Evolutionary conservation across 2,329 filamentous ascomycete species (phyloP), one percentile per base, ranked within the genome.

Genomic region (Rhinocladiella mackenziei): DNA sequence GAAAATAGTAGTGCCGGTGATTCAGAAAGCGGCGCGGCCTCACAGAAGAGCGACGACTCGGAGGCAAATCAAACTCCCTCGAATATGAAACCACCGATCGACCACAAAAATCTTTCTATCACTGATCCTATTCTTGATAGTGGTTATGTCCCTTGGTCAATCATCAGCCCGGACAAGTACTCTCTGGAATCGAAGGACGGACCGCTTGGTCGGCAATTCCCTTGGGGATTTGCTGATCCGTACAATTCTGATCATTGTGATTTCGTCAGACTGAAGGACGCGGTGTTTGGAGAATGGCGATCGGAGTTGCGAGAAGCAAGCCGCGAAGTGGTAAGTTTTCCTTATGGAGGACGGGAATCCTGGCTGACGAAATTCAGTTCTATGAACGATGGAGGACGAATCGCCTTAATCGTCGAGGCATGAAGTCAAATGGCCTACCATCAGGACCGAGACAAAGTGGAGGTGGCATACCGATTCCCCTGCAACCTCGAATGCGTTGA

Each of bases 141-240:
- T 25, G 56, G 59, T 10, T 84, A 87, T 62, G 71, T 96, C 18
- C 92, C 92, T 1, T 80, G 97, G 61, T 95, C 89, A 29, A 86
- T 96, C 62, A 84, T 98, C 62, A 95, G 88, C 51, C 92, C 92
- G 0, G 92, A 98, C 64, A 78, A 86, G 30, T 94, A 97, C 67
- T 69, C 67, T 2, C 51, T 71, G 22, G 86, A 94, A 19, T 61
- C 64, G 20, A 63, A 61, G 7, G 61, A 68, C 43, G 60, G 65
- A 29, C 69, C 66, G 2, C 70, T 94, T 48, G 92, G 92, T 33
- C 85, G 92, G 48, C 83, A 84, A 54, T 98, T 97, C 64, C 86
- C 92, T 0, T 98, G 92, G 92, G 92, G 92, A 5, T 94, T 96
- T 57, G 92, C 92, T 3, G 88, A 97, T 61, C 92, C 92, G 0